These are phyloP conservation scores for Leccinellum luteum DNA, from an alignment of 768 basidiomycete species.

Conservation along the genomic window DNA sequence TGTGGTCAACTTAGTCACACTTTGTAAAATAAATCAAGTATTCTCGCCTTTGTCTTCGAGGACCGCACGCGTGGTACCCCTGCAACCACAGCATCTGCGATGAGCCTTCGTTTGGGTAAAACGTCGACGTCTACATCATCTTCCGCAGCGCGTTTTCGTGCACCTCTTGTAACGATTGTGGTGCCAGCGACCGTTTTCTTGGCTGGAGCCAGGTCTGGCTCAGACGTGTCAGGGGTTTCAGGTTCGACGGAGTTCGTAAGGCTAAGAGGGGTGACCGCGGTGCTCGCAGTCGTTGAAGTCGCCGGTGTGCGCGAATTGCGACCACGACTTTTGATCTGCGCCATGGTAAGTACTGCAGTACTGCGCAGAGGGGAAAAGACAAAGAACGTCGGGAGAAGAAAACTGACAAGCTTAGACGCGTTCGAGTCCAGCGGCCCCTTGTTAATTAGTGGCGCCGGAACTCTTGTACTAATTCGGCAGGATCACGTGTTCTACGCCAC, in stretches of 20 bases:
- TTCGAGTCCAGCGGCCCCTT: slow-evolving; percentile 16
- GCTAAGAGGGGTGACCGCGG: slow-evolving; percentile 51
- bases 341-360: slow-evolving; percentile 17
- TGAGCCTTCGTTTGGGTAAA: slow-evolving; percentile 34
- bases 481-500: slow-evolving; percentile 31
- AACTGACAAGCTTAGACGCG: slow-evolving; percentile 7
- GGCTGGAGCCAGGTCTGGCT: slow-evolving; percentile 19
- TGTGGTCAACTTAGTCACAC: slow-evolving; percentile 15
- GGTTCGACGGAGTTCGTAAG: slow-evolving; percentile 42
- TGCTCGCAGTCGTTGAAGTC: slow-evolving; percentile 34
- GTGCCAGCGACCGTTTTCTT: slow-evolving; percentile 1
- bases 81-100: slow-evolving; percentile 27
- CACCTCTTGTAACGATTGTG: slow-evolving; percentile 7
- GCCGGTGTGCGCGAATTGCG: slow-evolving; percentile 19
- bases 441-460: slow-evolving; percentile 28
- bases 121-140: slow-evolving; percentile 29
- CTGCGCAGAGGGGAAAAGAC: slow-evolving; percentile 1
- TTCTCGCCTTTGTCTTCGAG: slow-evolving; percentile 26
- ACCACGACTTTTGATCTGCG: slow-evolving; percentile 17
- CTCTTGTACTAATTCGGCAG: neutral
- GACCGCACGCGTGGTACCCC: slow-evolving; percentile 8
- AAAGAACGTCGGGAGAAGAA: slow-evolving; percentile 16
- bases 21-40: slow-evolving; percentile 1
- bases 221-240: slow-evolving; percentile 56
- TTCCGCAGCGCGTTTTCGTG: slow-evolving; percentile 34